Evolutionary conservation across 139 green algal species (phyloP), one percentile per base, ranked within the genome.

Genomic region (Micractinium conductrix): DNA sequence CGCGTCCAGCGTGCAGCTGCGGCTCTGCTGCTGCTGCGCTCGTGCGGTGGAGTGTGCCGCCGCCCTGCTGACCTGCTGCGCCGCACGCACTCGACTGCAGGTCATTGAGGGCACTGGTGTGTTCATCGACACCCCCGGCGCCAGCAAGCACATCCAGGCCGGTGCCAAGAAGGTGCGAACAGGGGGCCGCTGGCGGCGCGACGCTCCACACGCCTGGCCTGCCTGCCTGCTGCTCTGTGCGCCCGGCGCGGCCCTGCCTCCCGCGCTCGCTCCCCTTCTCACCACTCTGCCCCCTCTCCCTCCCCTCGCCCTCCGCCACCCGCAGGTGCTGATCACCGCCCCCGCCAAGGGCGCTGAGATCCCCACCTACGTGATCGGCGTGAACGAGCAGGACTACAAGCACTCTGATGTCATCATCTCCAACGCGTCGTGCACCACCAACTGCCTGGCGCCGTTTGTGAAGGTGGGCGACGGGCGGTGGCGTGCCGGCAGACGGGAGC

Each of bases 401-500:
- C 95, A 96, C 87, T 92, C 93, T 68, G 95, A 96, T 82, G 67
- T 83, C 85, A 97, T 98, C 93, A 93, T 98, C 88, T 98, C 95
- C 91, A 99, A 99, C 94, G 97, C 97, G 50, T 98, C 95, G 9
- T 99, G 97, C 97, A 99, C 97, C 71, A 99, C 97, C 92, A 99
- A 99, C 96, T 98, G 97, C 96, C 93, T 99, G 85, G 97, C 97
- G n/a, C 97, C 97, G 81, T 99, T 99, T 87, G 97, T 97, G 81
- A 99, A 99, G 96, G 95, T 98, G 58, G 88, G 55, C 82, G 70
- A 21, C 48, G 12, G 48, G 48, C 48, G 48, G 48, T 10, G 48
- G 16, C 48, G 48, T 24, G n/a, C n/a, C n/a, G n/a, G n/a, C n/a
- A n/a, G n/a, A n/a, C n/a, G n/a, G n/a, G n/a, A n/a, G n/a, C n/a